Evolutionary conservation across 1,139 yeast species (phyloP).

Genomic region (Nadsonia commutata): DNA sequence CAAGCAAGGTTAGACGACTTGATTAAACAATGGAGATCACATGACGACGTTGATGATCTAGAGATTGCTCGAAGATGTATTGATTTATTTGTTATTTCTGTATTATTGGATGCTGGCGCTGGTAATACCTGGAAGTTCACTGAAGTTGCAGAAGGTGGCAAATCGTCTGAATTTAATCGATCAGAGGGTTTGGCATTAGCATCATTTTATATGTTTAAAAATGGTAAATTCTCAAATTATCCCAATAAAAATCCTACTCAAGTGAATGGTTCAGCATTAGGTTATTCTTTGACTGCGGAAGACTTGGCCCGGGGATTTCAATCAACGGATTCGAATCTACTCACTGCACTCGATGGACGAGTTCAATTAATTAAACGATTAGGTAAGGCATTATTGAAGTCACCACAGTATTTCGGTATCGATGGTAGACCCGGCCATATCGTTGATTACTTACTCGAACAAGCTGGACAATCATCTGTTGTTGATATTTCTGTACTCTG

Average conservation of each 20-base stretch:
- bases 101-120: slow-evolving; percentile 49
- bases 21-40: slow-evolving; percentile 24
- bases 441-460: slow-evolving; percentile 29
- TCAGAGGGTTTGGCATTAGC: slow-evolving; percentile 52
- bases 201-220: slow-evolving; percentile 35
- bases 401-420: slow-evolving; percentile 29
- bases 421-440: slow-evolving; percentile 41
- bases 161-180: slow-evolving; percentile 21
- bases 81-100: slow-evolving; percentile 43
- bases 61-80: slow-evolving; percentile 36
- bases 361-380: slow-evolving; percentile 29
- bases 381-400: slow-evolving; percentile 29
- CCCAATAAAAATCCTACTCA: slow-evolving; percentile 19
- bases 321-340: slow-evolving; percentile 28
- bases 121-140: slow-evolving; percentile 38
- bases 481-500: slow-evolving; percentile 35
- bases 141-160: slow-evolving; percentile 22
- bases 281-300: slow-evolving; percentile 17
- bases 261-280: slow-evolving; percentile 31
- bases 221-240: slow-evolving; percentile 31
- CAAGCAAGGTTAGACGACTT: slow-evolving; percentile 30
- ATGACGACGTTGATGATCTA: slow-evolving; percentile 20
- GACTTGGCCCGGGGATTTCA: slow-evolving; percentile 29
- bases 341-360: slow-evolving; percentile 40
- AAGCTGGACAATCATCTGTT: too few species aligned